Evolutionary conservation across 208 protist species (phyloP).

Genomic region (Leishmania guyanensis): DNA sequence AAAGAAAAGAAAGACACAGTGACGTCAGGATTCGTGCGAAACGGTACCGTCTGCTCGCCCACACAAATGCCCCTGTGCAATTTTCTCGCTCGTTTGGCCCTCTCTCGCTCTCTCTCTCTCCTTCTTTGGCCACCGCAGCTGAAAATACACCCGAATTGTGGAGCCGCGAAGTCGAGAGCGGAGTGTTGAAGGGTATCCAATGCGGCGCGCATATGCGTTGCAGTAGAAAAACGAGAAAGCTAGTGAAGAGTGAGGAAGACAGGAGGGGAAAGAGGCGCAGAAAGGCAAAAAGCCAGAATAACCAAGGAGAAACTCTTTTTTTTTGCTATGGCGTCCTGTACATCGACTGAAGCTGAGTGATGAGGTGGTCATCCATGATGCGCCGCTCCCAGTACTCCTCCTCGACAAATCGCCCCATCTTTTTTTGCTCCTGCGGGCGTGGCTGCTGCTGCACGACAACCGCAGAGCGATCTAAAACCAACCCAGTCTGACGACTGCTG

Average conservation of each 20-base stretch:
- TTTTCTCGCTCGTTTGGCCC: neutral
- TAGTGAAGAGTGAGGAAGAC: neutral
- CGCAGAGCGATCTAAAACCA: neutral
- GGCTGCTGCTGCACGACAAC: conserved; percentile 13
- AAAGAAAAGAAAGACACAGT: neutral
- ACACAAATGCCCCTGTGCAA: neutral
- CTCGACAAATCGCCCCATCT: conserved; percentile 42
- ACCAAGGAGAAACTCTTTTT: neutral
- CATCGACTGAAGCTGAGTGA: conserved; percentile 34
- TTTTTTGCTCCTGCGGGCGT: conserved; percentile 22
- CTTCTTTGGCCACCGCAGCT: neutral
- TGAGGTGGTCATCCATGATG: conserved; percentile 44
- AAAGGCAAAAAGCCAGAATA: neutral
- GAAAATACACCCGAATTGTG: neutral
- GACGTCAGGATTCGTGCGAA: neutral
- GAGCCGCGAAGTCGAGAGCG: neutral
- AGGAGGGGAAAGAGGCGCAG: neutral
- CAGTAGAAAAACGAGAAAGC: neutral
- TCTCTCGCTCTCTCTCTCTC: neutral
- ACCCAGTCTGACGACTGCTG: neutral
- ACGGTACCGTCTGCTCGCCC: neutral
- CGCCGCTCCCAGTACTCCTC: conserved; percentile 47
- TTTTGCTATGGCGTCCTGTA: conserved; percentile 9
- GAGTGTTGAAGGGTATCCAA: neutral
- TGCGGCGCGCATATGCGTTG: neutral